Evolutionary conservation across 371 early-diverging fungal genomes (phyloP), one percentile per base, ranked within the genome.

Genomic region (Entomophthora muscae): DNA sequence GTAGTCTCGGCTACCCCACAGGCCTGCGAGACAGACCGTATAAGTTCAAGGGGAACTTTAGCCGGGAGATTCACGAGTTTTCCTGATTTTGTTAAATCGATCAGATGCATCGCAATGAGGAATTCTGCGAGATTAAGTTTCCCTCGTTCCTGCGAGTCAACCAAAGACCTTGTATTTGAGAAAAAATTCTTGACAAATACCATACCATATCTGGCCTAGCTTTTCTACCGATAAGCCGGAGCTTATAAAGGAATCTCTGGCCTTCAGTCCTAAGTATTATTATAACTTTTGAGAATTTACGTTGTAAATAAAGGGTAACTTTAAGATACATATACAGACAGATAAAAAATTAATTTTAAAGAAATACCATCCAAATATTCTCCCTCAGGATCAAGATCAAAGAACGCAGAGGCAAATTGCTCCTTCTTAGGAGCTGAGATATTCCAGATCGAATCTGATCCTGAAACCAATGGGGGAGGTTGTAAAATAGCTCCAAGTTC

Each of bases 281-380:
- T n/a, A n/a, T n/a, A n/a, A n/a, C n/a, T n/a, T n/a, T n/a, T n/a
- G n/a, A n/a, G n/a, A n/a, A n/a, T n/a, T n/a, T n/a, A n/a, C n/a
- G n/a, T n/a, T n/a, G n/a, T n/a, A n/a, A n/a, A n/a, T n/a, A n/a
- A n/a, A n/a, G n/a, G n/a, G n/a, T n/a, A n/a, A n/a, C n/a, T n/a
- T n/a, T n/a, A n/a, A n/a, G n/a, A n/a, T n/a, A n/a, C n/a, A n/a
- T n/a, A 42, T 42, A 42, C 42, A 42, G 17, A 42, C 5, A 42
- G 42, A 5, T 17, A 42, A 42, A 42, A 42, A n/a, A n/a, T n/a
- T n/a, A 42, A 42, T 42, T 42, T 42, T 42, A 42, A 42, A 42
- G 17, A 42, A 17, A 7, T 55, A 55, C 56, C 56, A 55, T 55
- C 56, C 28, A 55, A 55, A 55, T 55, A 55, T 55, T 24, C 22